Evolutionary conservation across 1,284 basidiomycete genomes (phyloP), one percentile per base, ranked within the genome.

Genomic region (Lentinula novae-zelandiae): DNA sequence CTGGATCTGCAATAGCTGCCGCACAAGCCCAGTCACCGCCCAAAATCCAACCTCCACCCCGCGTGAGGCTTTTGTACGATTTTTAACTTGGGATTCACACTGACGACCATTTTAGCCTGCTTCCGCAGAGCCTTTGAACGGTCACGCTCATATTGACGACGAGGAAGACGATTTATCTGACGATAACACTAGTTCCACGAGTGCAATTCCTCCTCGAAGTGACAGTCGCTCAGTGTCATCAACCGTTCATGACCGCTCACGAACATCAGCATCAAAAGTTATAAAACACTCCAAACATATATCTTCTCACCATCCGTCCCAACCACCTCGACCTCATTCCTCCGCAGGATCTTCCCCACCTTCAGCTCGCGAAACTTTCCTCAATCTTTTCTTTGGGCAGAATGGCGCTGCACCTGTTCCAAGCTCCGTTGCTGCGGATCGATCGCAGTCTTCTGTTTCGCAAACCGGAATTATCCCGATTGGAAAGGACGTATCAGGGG

Each of bases 371-470:
- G 95, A 97, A 69, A 92, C 92, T 3, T 96, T 98, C 80, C 78
- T 97, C 62, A 95, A 92, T 71, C 97, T 97, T 74, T 97, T 98
- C 78, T 97, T 98, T 71, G 96, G 93, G 0, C 91, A 90, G 75
- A 89, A 86, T 67, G 87, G 85, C 1, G 82, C 88, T 33, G 87
- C 85, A 0, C 87, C 88, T 2, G 74, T 89, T 48, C 75, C 80
- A 22, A 82, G 81, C 53, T 81, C 76, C 67, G 70, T 78, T 44
- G 83, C 82, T 58, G 63, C 70, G 36, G 46, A 58, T 70, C 63
- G 53, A 15, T 62, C 67, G 58, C 61, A 63, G 44, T 69, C 71
- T 61, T 61, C 65, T 56, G 58, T 62, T 55, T 52, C 57, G 38
- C 13, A 63, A 61, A 64, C 57, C 51, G 64, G 67, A 22, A 74